Base-by-base conservation (phyloP, 2,329 filamentous ascomycete species). In the Endocalyx cinctus region DNA sequence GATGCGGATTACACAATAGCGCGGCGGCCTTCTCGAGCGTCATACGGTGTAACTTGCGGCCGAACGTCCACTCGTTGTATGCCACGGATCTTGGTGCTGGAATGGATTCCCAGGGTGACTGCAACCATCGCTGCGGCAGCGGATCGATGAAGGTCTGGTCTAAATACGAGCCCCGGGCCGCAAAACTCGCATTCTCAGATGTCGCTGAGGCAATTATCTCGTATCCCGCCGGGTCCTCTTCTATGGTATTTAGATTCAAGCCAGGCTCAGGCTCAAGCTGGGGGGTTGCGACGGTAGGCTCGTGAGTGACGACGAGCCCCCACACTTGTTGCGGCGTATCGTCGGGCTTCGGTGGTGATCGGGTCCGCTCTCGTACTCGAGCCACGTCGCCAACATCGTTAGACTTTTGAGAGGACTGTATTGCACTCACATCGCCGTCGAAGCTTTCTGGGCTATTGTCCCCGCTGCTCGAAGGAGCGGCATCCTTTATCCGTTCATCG, bases 21-120 rank as follows among this genome's bases (percentile, higher is more conserved):
- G 65, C 60, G 36, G 79, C 74, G 1, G 71, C 84, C 17, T 67
- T 60, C 57, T 94, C 84, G 1, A 80, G 46, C 3, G 77, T 69
- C 33, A 68, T 68, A 26, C 86, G 75, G 30, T 86, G 82, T 5
- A 94, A 63, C 5, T 82, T 72, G 6, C 84, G 76, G 10, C 79
- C 78, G 46, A 94, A 89, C 1, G 72, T 79, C 2, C 67, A 62
- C 54, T 89, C 84, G 17, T 76, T 67, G 36, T 74, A 71, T 8
- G 77, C 69, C 52, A 81, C 80, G 0, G 77, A 78, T 15, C 55
- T 62, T 1, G 75, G 72, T 1, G 63, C 42, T 1, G 65, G 58
- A 12, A 72, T 52, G 1, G 57, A 43, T 6, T 54, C 51, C 25
- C 61, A 64, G 3, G 57, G 50, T 6, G 54, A 54, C 33, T 45